These are phyloP conservation scores for Tuber umbilicatum DNA, from an alignment of 495 filamentous ascomycete genomes.

Conservation along the genomic window DNA sequence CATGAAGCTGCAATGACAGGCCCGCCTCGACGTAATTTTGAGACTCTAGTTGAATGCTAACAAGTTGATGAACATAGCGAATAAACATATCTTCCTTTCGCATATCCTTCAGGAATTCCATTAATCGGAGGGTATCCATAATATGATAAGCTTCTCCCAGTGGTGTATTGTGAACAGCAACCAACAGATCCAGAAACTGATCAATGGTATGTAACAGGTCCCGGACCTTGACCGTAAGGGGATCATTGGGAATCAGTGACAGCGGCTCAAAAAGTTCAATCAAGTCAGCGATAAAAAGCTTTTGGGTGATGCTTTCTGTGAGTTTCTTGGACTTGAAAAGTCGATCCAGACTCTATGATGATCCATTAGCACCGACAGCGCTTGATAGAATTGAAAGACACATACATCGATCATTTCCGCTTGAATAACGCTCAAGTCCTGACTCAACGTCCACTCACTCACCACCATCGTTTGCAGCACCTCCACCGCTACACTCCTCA, in stretches of 20 bases:
- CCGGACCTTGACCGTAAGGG: conserved; percentile 67
- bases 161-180: conserved; percentile 81
- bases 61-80: conserved; percentile 90
- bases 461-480: conserved; percentile 96
- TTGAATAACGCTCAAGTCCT: conserved; percentile 85
- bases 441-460: conserved; percentile 94
- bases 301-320: conserved; percentile 82
- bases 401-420: conserved; percentile 82
- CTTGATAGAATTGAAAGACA: conserved; percentile 12
- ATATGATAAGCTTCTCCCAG: conserved; percentile 69
- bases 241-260: conserved; percentile 59
- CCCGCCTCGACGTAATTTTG: conserved; percentile 85
- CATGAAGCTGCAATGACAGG: conserved; percentile 80
- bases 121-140: conserved; percentile 79
- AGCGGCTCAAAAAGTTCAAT: conserved; percentile 71
- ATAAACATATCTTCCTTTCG: conserved; percentile 96
- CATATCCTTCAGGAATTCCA: conserved; percentile 97
- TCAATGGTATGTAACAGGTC: conserved; percentile 75
- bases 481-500: conserved; percentile 83
- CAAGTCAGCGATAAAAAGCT: conserved; percentile 84
- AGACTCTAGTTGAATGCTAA: conserved; percentile 64
- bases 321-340: conserved; percentile 83
- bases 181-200: conserved; percentile 82
- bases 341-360: conserved; percentile 61
- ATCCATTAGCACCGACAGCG: conserved; percentile 13